A percentile compares a stretch with the other conserved stretches of the same genome.
Evolutionary conservation across 495 filamentous ascomycete genomes (phyloP).

Genomic region (Tuber umbilicatum): DNA sequence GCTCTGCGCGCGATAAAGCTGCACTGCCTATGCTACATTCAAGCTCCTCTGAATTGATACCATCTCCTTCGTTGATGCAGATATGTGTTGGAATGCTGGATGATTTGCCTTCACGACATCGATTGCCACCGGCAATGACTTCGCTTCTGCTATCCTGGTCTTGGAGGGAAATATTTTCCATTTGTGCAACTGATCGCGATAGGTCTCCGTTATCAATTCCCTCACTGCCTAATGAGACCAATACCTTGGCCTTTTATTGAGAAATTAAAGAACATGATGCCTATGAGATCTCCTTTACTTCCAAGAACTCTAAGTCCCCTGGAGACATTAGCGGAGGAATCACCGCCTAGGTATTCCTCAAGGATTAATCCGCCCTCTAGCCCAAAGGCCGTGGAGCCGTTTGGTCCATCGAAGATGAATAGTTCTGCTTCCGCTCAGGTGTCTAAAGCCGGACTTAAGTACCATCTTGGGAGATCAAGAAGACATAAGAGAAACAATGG

Average conservation of each 20-base stretch:
- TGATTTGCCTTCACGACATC: conserved; percentile 18
- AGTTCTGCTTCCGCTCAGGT: conserved; percentile 27
- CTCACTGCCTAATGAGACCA: conserved; percentile 14
- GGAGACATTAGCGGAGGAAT: conserved; percentile 19
- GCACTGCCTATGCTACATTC: conserved; percentile 35
- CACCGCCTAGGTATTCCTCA: conserved; percentile 15
- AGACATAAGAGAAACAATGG: conserved; percentile 27
- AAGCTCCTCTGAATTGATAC: conserved; percentile 34
- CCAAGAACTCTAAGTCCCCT: conserved; percentile 25
- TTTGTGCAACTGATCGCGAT: conserved; percentile 24
- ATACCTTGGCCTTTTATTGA: conserved; percentile 20
- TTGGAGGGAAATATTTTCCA: conserved; percentile 24
- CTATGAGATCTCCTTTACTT: conserved; percentile 27
- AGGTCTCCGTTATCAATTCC: conserved; percentile 31
- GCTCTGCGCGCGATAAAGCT: conserved; percentile 23
- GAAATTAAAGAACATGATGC: conserved; percentile 26
- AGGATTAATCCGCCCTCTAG: conserved; percentile 20
- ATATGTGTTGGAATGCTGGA: conserved; percentile 29
- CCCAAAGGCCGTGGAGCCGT: conserved; percentile 22
- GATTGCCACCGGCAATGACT: conserved; percentile 25
- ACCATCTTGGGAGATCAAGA: conserved; percentile 39
- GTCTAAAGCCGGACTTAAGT: conserved; percentile 29
- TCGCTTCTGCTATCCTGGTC: conserved; percentile 32
- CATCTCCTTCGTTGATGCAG: conserved; percentile 37
- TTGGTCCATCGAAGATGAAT: no score